A percentile compares a stretch with the other conserved stretches of the same genome.
Evolutionary conservation across 495 filamentous ascomycete genomes (phyloP).

Genomic region (Aspergillus sclerotiicarbonarius): DNA sequence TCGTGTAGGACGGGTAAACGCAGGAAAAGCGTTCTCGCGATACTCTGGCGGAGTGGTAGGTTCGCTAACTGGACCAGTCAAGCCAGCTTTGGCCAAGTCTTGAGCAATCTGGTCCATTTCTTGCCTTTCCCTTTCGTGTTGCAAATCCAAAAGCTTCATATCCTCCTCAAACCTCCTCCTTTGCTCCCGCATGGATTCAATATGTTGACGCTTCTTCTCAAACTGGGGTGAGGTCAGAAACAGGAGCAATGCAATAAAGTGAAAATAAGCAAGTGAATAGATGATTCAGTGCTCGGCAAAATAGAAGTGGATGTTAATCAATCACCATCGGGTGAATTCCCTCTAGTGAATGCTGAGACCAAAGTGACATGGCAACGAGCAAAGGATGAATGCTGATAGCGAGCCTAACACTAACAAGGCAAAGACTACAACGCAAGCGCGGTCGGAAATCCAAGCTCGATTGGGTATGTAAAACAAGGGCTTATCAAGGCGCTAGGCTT

Average conservation of each 20-base stretch:
- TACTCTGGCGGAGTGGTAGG: constrained; percentile 97
- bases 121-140: constrained; percentile 73
- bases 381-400: background rate
- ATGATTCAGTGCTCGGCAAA: background rate
- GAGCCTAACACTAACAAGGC: background rate
- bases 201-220: constrained; percentile 87
- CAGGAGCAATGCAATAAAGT: background rate
- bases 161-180: constrained; percentile 82
- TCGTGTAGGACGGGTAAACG: constrained; percentile 73
- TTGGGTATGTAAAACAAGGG: background rate
- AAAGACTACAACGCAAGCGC: background rate
- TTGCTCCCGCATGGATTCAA: constrained; percentile 81
- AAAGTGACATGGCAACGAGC: background rate
- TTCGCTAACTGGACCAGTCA: constrained; percentile 79
- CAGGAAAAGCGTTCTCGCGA: constrained; percentile 70
- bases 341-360: background rate
- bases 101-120: constrained; percentile 80
- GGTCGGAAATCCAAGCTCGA: background rate
- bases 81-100: constrained; percentile 61
- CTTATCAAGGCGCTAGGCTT: constrained; percentile 18
- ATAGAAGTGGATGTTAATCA: constrained; percentile 8
- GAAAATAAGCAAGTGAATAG: constrained; percentile 1
- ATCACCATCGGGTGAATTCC: background rate
- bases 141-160: constrained; percentile 79
- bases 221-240: constrained; percentile 55